Evolutionary conservation across 495 filamentous ascomycete genomes (phyloP), one percentile per base, ranked within the genome.

Genomic region (Apodospora peruviana): DNA sequence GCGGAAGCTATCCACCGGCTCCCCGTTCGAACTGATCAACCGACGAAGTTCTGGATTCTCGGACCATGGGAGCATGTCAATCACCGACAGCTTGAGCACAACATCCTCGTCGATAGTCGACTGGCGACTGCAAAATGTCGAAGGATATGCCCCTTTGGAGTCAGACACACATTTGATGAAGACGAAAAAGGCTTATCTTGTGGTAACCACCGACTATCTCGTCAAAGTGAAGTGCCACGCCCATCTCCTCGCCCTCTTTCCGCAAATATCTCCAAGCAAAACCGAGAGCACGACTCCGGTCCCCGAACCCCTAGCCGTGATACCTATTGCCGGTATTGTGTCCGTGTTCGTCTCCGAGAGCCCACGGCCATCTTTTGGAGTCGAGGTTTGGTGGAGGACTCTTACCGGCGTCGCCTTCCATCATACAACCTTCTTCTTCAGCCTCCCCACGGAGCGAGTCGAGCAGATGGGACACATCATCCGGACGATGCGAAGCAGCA

Each of bases 171-270:
- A 86, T 37, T 78, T 95, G 67, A 82, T 96, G 64, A 79, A 88
- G 62, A 86, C 88, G 62, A 91, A 87, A 69, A 87, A 81, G 58
- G 89, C 94, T 52, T 96, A 89, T 55, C 70, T 96, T 24, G 93
- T 96, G n/a, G 75, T 96, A 29, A 96, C 91, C 9, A 83, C 91
- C 40, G 81, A 81, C 20, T 85, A 95, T 64, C 63, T 98, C 34
- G 62, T 95, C 49, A 83, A 88, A 39, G 89, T 90, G 67, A 94
- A 89, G 65, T 75, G 72, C 54, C 83, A 84, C 58, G 84, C 86
- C 45, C 76, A 85, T 38, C 87, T 66, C 17, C 23, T 56, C 37
- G 53, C 58, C n/a, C 54, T 66, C 10, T 69, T 74, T 47, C 73
- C 73, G 0, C 52, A 56, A 18, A 48, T 73, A 22, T 29, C 53